These are phyloP conservation scores for Aspergillus unguis DNA, from an alignment of 2,329 filamentous ascomycete species.

Conservation along the genomic window DNA sequence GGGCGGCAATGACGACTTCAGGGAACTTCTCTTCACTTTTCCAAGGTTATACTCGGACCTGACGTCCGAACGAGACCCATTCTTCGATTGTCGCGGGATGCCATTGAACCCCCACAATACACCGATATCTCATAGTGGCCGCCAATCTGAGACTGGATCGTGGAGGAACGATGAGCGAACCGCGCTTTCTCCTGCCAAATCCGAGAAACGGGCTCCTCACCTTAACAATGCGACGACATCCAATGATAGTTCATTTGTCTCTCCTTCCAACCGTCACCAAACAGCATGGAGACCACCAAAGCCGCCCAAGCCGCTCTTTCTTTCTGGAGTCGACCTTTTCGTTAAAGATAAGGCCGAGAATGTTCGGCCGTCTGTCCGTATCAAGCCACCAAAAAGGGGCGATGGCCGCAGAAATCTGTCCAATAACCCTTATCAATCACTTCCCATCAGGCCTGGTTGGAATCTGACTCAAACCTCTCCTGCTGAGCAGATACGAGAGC, in stretches of 20 bases:
- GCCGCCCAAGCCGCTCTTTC: slow-evolving; percentile 16
- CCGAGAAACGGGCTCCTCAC: not conserved
- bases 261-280: not conserved
- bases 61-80: slow-evolving; percentile 1
- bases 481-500: not conserved
- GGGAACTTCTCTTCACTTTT: not conserved
- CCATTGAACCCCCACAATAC: slow-evolving; percentile 12
- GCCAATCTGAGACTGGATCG: slow-evolving; percentile 1
- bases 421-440: not conserved
- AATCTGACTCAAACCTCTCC: not conserved
- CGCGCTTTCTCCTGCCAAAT: not conserved
- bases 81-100: slow-evolving; percentile 3
- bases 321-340: slow-evolving; percentile 2
- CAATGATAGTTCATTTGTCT: not conserved
- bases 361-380: not conserved
- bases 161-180: not conserved
- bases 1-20: not conserved
- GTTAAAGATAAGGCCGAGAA: not conserved
- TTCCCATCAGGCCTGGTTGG: not conserved
- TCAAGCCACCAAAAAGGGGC: not conserved
- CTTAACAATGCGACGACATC: not conserved
- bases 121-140: slow-evolving; percentile 10
- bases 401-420: not conserved
- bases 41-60: not conserved
- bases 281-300: slow-evolving; percentile 10